phyloP scores from a whole-genome alignment of 805 yeast genomes.

The Sugiyamaella mastotermitis region DNA sequence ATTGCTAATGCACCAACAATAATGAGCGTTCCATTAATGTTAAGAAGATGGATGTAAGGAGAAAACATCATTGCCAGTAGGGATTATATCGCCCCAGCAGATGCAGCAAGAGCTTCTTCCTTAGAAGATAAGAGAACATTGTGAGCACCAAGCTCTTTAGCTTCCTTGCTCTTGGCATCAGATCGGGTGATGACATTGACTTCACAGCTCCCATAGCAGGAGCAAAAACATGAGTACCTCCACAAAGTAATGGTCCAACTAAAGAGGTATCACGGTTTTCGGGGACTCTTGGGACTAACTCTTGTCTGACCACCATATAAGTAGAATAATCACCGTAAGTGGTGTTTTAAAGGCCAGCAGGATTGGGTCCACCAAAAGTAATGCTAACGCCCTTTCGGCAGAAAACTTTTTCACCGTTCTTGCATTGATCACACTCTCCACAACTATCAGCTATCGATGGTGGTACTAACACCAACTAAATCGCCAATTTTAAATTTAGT shows the following conservation, averaged over 20 bases:
- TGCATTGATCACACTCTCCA: constrained; percentile 55
- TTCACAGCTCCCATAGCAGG: constrained; percentile 60
- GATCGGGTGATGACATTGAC: constrained; percentile 50
- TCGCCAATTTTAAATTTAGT: constrained; percentile 52
- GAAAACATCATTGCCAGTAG: neutral
- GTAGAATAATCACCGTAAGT: constrained; percentile 60
- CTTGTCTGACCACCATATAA: constrained; percentile 56
- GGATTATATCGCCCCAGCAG: constrained; percentile 1
- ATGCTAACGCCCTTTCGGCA: no score
- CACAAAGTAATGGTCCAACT: constrained; percentile 68
- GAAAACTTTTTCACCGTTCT: no score
- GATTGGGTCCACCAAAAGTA: no score
- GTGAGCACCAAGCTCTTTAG: constrained; percentile 49
- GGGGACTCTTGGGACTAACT: constrained; percentile 60
- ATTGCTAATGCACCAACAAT: constrained; percentile 3
- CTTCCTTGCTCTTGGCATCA: constrained; percentile 44
- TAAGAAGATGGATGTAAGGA: neutral
- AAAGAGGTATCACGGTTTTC: constrained; percentile 40
- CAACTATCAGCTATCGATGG: constrained; percentile 55
- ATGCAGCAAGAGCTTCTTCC: neutral
- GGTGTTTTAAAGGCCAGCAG: no score
- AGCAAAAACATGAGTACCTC: constrained; percentile 65
- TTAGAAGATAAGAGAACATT: constrained; percentile 25
- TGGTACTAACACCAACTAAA: constrained; percentile 80
- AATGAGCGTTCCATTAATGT: constrained; percentile 1